These are phyloP conservation scores for Fragaria vesca DNA, from an alignment of 306 rosid species.

Conservation along the genomic window DNA sequence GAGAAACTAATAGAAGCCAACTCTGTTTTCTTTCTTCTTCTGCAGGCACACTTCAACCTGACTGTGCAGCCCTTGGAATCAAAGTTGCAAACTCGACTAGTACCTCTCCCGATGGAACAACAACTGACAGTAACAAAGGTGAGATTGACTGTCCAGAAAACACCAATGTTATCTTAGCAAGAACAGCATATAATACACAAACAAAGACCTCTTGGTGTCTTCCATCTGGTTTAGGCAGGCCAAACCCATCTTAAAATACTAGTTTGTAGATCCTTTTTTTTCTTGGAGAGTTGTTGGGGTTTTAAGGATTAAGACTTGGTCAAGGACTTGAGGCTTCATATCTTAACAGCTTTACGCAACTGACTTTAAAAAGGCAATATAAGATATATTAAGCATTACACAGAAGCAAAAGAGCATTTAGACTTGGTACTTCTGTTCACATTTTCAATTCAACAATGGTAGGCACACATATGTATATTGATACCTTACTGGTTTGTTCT, in stretches of 20 bases:
- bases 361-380: constrained; percentile 2
- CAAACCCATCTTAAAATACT: constrained; percentile 11
- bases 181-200: background rate
- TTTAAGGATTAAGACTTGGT: constrained; percentile 1
- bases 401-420: background rate
- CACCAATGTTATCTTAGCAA: background rate
- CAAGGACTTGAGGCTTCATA: constrained; percentile 12
- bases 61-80: constrained; percentile 76
- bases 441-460: background rate
- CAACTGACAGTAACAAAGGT: constrained; percentile 32
- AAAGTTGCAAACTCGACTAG: constrained; percentile 47
- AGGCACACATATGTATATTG: background rate
- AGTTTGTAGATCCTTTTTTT: background rate
- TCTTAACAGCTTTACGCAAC: constrained; percentile 9
- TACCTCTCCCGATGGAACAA: background rate
- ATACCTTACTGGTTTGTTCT: constrained; percentile 3
- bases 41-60: constrained; percentile 71
- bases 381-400: background rate
- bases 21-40: background rate
- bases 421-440: background rate
- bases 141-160: constrained; percentile 14
- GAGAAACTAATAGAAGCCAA: background rate
- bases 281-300: background rate
- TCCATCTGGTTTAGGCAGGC: constrained; percentile 8
- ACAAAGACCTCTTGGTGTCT: background rate